Percentiles rank a stretch among this genome's conserved stretches.
Evolutionary conservation across 768 basidiomycete genomes (phyloP).

Genomic region (Auricularia sp.): DNA sequence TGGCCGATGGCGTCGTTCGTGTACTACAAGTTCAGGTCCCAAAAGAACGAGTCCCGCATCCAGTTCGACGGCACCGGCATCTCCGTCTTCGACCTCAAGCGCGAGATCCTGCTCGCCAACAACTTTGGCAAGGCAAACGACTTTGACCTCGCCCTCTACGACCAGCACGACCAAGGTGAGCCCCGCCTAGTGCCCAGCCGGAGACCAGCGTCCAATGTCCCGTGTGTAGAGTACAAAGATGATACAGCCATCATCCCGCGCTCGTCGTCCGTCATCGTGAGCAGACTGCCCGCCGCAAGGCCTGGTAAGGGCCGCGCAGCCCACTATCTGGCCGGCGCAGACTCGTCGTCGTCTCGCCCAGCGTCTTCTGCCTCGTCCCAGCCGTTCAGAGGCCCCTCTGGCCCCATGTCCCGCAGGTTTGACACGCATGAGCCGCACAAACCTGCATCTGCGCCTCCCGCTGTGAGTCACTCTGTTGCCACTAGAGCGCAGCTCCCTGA

Average conservation of each 20-base stretch:
- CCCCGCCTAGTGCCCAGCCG: background rate
- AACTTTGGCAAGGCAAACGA: constrained; percentile 94
- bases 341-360: constrained; percentile 6
- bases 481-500: background rate
- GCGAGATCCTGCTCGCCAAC: constrained; percentile 94
- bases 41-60: constrained; percentile 88
- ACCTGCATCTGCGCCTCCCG: constrained; percentile 25
- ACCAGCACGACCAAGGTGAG: constrained; percentile 86
- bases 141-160: constrained; percentile 86
- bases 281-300: constrained; percentile 73
- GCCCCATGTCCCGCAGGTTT: constrained; percentile 75
- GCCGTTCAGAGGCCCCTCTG: constrained; percentile 36
- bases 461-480: background rate
- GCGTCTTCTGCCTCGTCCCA: constrained; percentile 28
- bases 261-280: constrained; percentile 88
- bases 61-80: constrained; percentile 98
- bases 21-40: constrained; percentile 96
- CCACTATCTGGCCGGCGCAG: constrained; percentile 51
- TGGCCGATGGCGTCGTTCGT: constrained; percentile 76
- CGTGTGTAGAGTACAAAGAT: constrained; percentile 70
- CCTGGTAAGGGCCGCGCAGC: constrained; percentile 78
- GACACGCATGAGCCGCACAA: constrained; percentile 45
- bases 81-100: constrained; percentile 97
- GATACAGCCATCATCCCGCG: constrained; percentile 87
- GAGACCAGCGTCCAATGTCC: background rate